phyloP scores from a whole-genome alignment of 345 rosid species.

The Euphorbia tirucalli region DNA sequence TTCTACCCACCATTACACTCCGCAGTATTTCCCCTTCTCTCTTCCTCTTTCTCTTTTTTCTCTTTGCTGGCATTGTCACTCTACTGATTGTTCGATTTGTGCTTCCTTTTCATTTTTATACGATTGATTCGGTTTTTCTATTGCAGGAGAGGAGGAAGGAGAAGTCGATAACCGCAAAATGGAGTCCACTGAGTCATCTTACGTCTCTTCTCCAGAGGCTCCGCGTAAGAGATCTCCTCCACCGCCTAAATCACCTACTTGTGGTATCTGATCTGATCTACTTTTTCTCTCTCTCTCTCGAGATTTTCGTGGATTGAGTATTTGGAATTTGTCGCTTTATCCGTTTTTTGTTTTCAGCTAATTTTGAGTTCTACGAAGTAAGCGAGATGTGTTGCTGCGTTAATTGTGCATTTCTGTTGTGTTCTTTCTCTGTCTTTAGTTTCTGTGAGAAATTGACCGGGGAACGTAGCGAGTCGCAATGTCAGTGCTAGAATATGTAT shows the following conservation, averaged over 20 bases:
- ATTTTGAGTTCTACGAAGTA: not conserved
- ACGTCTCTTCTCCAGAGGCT: constrained; percentile 76
- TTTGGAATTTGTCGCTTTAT: not conserved
- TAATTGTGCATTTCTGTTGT: constrained; percentile 5
- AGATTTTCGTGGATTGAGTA: not conserved
- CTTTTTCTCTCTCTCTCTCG: constrained; percentile 12
- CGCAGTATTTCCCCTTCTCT: not conserved
- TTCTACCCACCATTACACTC: not conserved
- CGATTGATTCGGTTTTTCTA: not conserved
- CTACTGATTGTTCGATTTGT: not conserved
- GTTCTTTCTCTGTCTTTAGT: not conserved
- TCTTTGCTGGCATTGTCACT: not conserved
- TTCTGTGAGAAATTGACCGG: not conserved
- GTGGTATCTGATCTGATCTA: constrained; percentile 60
- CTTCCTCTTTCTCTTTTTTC: not conserved
- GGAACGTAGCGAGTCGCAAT: not conserved
- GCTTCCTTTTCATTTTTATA: not conserved
- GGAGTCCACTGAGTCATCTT: constrained; percentile 91
- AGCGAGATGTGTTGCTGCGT: not conserved
- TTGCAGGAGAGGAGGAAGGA: not conserved
- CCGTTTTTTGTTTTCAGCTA: not conserved
- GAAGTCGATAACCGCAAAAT: constrained; percentile 32
- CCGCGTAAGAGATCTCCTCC: constrained; percentile 63
- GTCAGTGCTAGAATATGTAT: not conserved
- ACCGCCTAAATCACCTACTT: constrained; percentile 60